Conservation (phyloP, 352 stramenopile species). For the Globisporangium abappressorium region DNA sequence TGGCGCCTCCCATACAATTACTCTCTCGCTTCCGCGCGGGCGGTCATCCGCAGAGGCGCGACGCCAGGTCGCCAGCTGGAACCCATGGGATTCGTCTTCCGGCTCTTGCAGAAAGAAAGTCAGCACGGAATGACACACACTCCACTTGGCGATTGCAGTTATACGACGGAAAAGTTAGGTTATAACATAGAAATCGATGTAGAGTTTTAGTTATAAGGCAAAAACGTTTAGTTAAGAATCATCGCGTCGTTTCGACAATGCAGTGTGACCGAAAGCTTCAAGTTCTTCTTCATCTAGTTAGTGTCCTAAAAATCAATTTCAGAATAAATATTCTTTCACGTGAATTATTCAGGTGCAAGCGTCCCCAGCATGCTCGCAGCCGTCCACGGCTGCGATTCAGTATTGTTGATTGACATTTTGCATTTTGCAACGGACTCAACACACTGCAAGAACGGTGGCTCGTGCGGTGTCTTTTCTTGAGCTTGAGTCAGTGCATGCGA, state of each 20-base stretch:
- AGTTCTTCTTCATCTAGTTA: no score
- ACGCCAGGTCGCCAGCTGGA: neutral
- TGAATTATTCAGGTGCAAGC: no score
- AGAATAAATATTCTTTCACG: no score
- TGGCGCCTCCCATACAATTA: neutral
- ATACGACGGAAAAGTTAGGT: neutral
- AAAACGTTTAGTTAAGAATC: neutral
- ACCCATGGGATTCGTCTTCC: neutral
- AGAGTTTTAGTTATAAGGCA: neutral
- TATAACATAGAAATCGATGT: neutral
- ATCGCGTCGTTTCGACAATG: neutral
- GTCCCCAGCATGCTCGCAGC: no score
- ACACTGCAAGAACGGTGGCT: no score
- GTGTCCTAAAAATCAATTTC: no score
- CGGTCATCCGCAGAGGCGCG: conserved; percentile 10
- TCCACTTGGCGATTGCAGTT: neutral
- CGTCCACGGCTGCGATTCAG: no score
- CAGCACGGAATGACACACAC: neutral
- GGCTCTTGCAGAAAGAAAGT: conserved; percentile 4
- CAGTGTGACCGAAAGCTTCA: no score
- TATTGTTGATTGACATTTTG: no score
- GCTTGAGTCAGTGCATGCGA: neutral
- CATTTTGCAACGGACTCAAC: no score
- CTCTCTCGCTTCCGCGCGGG: neutral
- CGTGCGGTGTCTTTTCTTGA: no score